Conservation (phyloP, 345 rosid species). For the Bruguiera gymnorhiza region DNA sequence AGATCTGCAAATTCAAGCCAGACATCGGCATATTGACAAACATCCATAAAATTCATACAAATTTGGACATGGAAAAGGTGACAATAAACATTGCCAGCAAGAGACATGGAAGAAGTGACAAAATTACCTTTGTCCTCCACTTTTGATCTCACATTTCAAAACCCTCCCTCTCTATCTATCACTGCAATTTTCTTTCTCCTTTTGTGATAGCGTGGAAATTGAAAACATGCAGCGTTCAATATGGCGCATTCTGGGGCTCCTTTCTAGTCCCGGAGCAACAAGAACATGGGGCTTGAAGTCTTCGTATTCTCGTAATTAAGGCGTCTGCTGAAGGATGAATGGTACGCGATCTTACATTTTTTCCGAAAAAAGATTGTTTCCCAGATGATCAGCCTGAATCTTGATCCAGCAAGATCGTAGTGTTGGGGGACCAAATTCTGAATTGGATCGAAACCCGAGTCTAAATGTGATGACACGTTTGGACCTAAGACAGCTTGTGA, state of each 20-base stretch:
- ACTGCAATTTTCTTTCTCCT: background rate
- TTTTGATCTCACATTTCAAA: slow-evolving; percentile 24
- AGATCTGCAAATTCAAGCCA: slow-evolving; percentile 7
- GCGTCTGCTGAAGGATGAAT: too few relatives aligned
- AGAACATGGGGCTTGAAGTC: too few relatives aligned
- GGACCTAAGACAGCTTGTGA: too few relatives aligned
- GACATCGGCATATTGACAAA: slow-evolving; percentile 33
- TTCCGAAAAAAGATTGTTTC: too few relatives aligned
- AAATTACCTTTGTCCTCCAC: slow-evolving; percentile 34
- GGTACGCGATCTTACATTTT: too few relatives aligned
- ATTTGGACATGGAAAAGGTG: slow-evolving; percentile 18
- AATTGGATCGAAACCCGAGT: too few relatives aligned
- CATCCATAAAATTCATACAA: background rate
- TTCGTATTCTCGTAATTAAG: too few relatives aligned
- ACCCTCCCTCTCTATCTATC: background rate
- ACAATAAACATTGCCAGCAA: slow-evolving; percentile 5
- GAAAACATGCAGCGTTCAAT: background rate
- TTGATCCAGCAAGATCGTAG: too few relatives aligned
- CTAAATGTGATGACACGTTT: too few relatives aligned
- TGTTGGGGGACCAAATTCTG: too few relatives aligned
- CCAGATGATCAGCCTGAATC: too few relatives aligned
- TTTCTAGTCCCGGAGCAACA: background rate
- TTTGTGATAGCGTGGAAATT: background rate
- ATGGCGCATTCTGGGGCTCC: background rate
- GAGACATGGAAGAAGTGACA: slow-evolving; percentile 33